phyloP scores from a whole-genome alignment of 2,329 filamentous ascomycete species.

The Nigrospora oryzae region DNA sequence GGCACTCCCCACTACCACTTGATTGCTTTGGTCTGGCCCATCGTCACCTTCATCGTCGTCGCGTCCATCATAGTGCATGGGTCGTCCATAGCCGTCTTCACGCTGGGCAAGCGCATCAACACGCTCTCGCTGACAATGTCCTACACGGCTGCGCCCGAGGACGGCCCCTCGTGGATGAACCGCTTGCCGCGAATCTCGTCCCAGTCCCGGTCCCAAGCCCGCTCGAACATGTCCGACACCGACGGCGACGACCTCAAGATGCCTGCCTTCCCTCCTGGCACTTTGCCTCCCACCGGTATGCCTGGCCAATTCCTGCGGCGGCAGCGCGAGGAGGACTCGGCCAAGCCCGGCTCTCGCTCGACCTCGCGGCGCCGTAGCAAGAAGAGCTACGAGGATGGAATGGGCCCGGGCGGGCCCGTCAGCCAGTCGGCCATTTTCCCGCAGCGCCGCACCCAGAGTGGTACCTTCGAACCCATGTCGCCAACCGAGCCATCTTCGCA shows the following conservation, averaged over 20 bases:
- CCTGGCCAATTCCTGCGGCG: conserved; percentile 74
- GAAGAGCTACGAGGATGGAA: conserved; percentile 62
- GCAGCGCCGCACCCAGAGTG: conserved; percentile 27
- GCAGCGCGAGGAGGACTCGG: conserved; percentile 68
- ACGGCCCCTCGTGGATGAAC: conserved; percentile 92
- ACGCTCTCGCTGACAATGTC: conserved; percentile 92
- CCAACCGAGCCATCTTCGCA: conserved; percentile 8
- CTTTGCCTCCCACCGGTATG: conserved; percentile 61
- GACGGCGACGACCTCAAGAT: conserved; percentile 58
- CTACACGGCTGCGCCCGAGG: conserved; percentile 83
- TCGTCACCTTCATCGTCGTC: conserved; percentile 89
- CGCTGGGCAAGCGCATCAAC: conserved; percentile 95
- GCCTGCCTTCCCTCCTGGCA: conserved; percentile 57
- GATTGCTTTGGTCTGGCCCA: conserved; percentile 87
- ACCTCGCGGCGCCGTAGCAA: conserved; percentile 56
- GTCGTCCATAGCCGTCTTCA: conserved; percentile 97
- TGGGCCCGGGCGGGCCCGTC: conserved; percentile 78
- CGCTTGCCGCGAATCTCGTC: conserved; percentile 66
- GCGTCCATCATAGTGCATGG: conserved; percentile 92
- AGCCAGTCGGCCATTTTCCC: conserved; percentile 85
- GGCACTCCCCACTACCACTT: conserved; percentile 55
- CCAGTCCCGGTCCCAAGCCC: conserved; percentile 70
- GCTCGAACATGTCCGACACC: conserved; percentile 66
- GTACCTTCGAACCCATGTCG: conserved; percentile 22
- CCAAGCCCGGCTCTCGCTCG: conserved; percentile 44